phyloP scores from a whole-genome alignment of 352 stramenopile species.

The Nothophytophthora sp. region DNA sequence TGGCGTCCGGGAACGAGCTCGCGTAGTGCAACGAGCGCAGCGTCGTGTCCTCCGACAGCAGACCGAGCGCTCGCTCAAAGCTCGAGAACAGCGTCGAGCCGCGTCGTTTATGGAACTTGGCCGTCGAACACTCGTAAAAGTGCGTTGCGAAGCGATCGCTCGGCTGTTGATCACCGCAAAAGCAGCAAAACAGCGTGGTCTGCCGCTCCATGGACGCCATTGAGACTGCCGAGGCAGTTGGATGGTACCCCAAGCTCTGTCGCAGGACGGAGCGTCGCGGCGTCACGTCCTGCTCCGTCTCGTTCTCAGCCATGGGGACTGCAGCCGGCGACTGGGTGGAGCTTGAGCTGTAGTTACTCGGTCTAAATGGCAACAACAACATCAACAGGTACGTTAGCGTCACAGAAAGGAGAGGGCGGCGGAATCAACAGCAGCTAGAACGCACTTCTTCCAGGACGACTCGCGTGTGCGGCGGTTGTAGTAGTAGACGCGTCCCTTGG shows the following conservation, averaged over 20 bases:
- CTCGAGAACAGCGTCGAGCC: slow-evolving; percentile 54
- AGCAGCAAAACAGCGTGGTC: slow-evolving; percentile 70
- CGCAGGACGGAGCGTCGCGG: slow-evolving; percentile 19
- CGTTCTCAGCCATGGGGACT: slow-evolving; percentile 9
- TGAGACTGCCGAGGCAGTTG: slow-evolving; percentile 13
- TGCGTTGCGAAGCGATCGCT: slow-evolving; percentile 40
- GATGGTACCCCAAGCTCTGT: slow-evolving; percentile 36
- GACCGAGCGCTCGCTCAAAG: slow-evolving; percentile 62
- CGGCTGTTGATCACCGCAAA: slow-evolving; percentile 56
- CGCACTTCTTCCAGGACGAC: slow-evolving; percentile 84
- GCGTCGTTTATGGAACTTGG: slow-evolving; percentile 55
- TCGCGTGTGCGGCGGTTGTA: slow-evolving; percentile 87
- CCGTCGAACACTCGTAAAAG: slow-evolving; percentile 48
- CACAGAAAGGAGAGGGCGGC: no score
- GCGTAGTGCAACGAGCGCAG: slow-evolving; percentile 76
- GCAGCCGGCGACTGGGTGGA: slow-evolving; percentile 7
- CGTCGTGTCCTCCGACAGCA: slow-evolving; percentile 68
- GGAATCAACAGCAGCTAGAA: no score
- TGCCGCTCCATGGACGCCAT: slow-evolving; percentile 29
- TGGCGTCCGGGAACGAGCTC: slow-evolving; percentile 57
- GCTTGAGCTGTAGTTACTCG: slow-evolving; percentile 24
- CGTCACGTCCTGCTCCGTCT: slow-evolving; percentile 1
- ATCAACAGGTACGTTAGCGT: slow-evolving; percentile 10
- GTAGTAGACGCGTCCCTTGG: slow-evolving; percentile 87
- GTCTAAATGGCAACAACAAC: slow-evolving; percentile 15